Evolutionary conservation across 371 early-diverging fungal species (phyloP).

Genomic region (Ordospora pajunii): DNA sequence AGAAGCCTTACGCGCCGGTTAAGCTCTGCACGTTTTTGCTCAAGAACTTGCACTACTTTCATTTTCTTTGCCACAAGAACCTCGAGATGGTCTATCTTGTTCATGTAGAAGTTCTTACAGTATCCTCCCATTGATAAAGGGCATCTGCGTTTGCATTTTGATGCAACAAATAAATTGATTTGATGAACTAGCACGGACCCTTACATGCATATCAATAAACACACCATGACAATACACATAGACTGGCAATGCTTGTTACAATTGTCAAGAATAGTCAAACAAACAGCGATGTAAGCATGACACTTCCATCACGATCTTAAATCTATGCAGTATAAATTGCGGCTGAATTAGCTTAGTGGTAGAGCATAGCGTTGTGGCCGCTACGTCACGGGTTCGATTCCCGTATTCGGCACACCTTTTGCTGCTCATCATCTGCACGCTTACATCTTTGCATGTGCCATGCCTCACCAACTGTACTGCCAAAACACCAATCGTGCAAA

Average conservation of each 20-base stretch:
- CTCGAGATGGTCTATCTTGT: constrained; percentile 51
- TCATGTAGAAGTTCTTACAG: constrained; percentile 51
- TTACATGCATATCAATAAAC: no score
- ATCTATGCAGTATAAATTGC: background rate
- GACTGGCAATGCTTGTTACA: no score
- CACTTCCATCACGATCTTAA: no score
- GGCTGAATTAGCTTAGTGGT: constrained; percentile 50
- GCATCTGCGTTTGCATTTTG: background rate
- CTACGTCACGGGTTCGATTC: constrained; percentile 46
- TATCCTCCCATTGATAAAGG: background rate
- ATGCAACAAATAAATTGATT: background rate
- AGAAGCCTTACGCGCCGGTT: constrained; percentile 83
- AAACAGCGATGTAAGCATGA: no score
- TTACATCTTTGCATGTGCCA: background rate
- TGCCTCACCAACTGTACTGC: no score
- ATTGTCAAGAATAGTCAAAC: no score
- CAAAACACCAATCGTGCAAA: no score
- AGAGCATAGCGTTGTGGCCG: constrained; percentile 51
- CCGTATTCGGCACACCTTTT: constrained; percentile 29
- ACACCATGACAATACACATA: no score
- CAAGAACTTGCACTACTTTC: constrained; percentile 85
- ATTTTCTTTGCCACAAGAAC: constrained; percentile 47
- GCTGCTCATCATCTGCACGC: background rate
- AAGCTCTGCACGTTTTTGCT: constrained; percentile 88
- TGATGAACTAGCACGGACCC: background rate